Base-by-base conservation (phyloP, 139 green algal species). In the Chlorella sp. region DNA sequence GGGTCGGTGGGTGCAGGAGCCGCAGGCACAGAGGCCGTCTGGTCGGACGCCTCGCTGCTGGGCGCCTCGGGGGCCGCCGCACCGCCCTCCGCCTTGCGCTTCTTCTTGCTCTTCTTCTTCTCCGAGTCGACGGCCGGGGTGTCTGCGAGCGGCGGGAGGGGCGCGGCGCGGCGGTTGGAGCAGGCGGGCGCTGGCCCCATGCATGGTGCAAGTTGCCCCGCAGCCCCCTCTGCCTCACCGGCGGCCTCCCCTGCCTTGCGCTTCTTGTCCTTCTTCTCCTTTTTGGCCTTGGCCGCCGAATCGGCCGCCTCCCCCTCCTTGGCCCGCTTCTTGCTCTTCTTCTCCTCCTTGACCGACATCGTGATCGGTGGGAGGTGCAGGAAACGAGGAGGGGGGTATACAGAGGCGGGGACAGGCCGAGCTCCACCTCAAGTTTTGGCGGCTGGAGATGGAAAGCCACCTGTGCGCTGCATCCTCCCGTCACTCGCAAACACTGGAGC, bases 1-100 rank as follows among this genome's bases (percentile, higher is more conserved):
- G 89, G 83, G 69, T 94, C 81, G 46, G 63, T 66, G 38, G 67
- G 43, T 19, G 66, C 55, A 0, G n/a, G n/a, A n/a, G 62, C 40
- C 64, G 61, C 48, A 17, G 51, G 29, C 45, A 51, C 29, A 4
- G 36, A 46, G 17, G 31, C 9, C 14, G 58, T 74, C 21, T 64
- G 58, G 14, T 43, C 60, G 63, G 51, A 41, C 19, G 60, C 50
- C 43, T 38, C 56, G 41, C 29, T 79, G 41, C 27, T 46, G 51
- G 42, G 62, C n/a, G 17, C 55, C 61, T 56, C 71, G 50, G 46
- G 35, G 23, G 45, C 62, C 36, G n/a, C 64, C 58, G 56, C 65
- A 48, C 41, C 64, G 41, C 40, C 43, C 56, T 66, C 50, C 29
- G 31, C 9, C 35, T 73, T 69, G 42, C 7, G 19, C 62, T 82